A percentile compares a stretch with the other conserved stretches of the same genome.
Evolutionary conservation across 2,329 filamentous ascomycete genomes (phyloP).

Genomic region (Alternaria sp.): DNA sequence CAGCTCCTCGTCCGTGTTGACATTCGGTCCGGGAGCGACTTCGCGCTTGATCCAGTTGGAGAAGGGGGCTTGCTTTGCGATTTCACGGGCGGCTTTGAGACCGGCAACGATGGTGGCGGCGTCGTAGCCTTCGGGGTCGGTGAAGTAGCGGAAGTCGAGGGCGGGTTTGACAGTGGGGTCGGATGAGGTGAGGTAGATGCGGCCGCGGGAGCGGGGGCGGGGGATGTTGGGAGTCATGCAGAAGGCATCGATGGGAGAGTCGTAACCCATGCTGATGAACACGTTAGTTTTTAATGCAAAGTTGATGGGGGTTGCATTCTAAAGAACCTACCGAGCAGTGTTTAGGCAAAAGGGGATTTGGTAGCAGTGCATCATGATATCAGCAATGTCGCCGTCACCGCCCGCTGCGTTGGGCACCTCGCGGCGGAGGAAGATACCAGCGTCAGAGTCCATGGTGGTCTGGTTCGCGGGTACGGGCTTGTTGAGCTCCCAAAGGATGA

Average conservation of each 20-base stretch:
- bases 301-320: neutral
- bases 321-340: conserved; percentile 66
- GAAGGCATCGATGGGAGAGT: conserved; percentile 77
- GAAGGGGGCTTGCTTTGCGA: conserved; percentile 79
- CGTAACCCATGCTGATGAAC: conserved; percentile 69
- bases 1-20: conserved; percentile 80
- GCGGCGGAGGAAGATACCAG: conserved; percentile 85
- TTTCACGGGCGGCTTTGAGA: conserved; percentile 77
- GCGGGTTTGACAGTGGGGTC: conserved; percentile 82
- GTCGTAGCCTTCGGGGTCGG: conserved; percentile 84
- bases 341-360: conserved; percentile 93
- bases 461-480: conserved; percentile 78
- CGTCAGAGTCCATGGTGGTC: conserved; percentile 91
- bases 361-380: conserved; percentile 97
- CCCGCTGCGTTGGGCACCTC: conserved; percentile 74
- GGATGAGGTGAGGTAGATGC: conserved; percentile 77
- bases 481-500: conserved; percentile 81
- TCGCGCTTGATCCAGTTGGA: conserved; percentile 84
- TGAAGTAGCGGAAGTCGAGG: conserved; percentile 90
- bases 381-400: conserved; percentile 76
- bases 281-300: conserved; percentile 14
- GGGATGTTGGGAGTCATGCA: conserved; percentile 95
- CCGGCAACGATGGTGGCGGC: conserved; percentile 81
- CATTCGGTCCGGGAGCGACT: conserved; percentile 76
- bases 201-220: conserved; percentile 78